These are phyloP conservation scores for Cyclostephanos tholiformis DNA, from an alignment of 108 stramenopile species.

Conservation along the genomic window DNA sequence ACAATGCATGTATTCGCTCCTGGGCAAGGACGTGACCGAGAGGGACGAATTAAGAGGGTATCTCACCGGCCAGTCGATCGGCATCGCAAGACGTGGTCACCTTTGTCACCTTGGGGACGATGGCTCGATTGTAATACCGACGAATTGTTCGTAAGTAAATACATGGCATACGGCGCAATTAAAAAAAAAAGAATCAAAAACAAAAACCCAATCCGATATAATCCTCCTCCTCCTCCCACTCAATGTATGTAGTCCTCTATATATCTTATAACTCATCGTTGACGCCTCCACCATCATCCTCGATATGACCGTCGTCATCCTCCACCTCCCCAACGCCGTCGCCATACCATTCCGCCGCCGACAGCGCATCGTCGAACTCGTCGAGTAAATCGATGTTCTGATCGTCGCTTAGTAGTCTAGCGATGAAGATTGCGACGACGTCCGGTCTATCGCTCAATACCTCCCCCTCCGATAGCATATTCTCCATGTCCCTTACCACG, in stretches of 20 bases:
- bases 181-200: no score
- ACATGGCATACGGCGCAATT: no score
- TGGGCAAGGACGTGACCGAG: constrained; percentile 38
- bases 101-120: constrained; percentile 82
- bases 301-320: not conserved
- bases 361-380: constrained; percentile 36
- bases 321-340: not conserved
- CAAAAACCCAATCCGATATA: no score
- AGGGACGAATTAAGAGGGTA: constrained; percentile 31
- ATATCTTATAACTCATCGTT: constrained; percentile 1
- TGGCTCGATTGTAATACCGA: constrained; percentile 74
- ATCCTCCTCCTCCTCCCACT: no score
- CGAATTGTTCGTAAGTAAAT: constrained; percentile 35
- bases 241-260: no score
- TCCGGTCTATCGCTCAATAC: constrained; percentile 37
- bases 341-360: not conserved
- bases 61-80: constrained; percentile 65
- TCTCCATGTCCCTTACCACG: constrained; percentile 17
- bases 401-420: constrained; percentile 33
- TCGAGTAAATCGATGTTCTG: constrained; percentile 29
- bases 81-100: constrained; percentile 61
- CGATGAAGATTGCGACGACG: constrained; percentile 33
- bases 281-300: not conserved
- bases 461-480: constrained; percentile 40
- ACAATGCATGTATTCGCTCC: constrained; percentile 47